Base-by-base conservation (phyloP, 495 filamentous ascomycete genomes). In the Jackrogersella multiformis region DNA sequence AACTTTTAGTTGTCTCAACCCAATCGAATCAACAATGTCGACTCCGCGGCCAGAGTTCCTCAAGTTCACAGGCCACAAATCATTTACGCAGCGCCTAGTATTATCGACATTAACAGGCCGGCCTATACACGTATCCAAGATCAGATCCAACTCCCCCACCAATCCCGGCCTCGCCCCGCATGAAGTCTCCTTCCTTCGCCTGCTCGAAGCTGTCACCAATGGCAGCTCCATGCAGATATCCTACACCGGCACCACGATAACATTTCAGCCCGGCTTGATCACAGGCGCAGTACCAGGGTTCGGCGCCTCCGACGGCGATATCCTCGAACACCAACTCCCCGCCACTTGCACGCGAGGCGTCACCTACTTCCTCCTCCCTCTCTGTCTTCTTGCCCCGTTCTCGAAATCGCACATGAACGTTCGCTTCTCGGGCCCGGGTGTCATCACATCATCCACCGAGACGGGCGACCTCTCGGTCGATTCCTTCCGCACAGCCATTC, bases 191-290 rank as follows among this genome's bases (percentile, higher is more conserved):
- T 92, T 99, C 79, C 85, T 99, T 15, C 95, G 96, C 51, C 89
- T 99, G 6, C 88, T 99, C 68, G 95, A 98, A 75, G 82, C 90
- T 54, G 83, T 99, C 69, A 98, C 96, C 74, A 99, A 99, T 86
- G 96, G 96, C 80, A 90, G 92, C 28, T 84, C 87, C 61, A 91
- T 97, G 80, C 92, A 97, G 73, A 96, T 99, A 68, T 95, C 92
- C 13, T 92, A 96, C 78, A 97, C 92, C 8, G 95, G 96, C 66
- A 98, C 95, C 0, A 92, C 91, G 12, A 82, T 98, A 42, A 88
- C 93, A 32, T 98, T 95, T 80, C 88, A 90, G 48, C 96, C 96
- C 0, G 96, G 96, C 24, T 81, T 99, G 5, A 94, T 99, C 66
- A 94, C 90, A 1, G 96, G 94, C 46, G 88, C 86, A 44, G 81